A percentile compares a stretch with the other conserved stretches of the same genome.
Evolutionary conservation across 2,329 filamentous ascomycete genomes (phyloP).

Genomic region (Didymella arachidicola): DNA sequence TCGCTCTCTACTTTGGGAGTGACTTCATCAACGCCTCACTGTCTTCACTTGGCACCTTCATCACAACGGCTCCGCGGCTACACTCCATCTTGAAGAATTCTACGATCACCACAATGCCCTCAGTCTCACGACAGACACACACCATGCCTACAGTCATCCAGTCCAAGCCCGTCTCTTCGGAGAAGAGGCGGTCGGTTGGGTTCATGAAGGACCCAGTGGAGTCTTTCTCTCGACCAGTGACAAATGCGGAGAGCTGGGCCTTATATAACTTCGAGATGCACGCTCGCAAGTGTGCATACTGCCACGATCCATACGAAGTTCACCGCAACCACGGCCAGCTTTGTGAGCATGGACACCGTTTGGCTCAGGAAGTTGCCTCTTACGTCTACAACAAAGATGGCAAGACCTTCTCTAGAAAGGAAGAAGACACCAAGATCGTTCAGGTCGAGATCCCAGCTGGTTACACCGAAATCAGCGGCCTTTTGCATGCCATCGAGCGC

Average conservation of each 20-base stretch:
- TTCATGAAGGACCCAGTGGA: slow-evolving; percentile 50
- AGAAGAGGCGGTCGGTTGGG: slow-evolving; percentile 46
- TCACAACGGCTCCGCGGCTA: slow-evolving; percentile 43
- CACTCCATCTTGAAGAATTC: slow-evolving; percentile 46
- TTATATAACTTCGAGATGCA: slow-evolving; percentile 59
- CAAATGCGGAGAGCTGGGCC: slow-evolving; percentile 55
- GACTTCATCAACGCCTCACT: slow-evolving; percentile 40
- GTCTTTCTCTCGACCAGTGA: slow-evolving; percentile 52
- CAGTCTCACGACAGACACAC: slow-evolving; percentile 35
- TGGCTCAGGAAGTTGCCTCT: slow-evolving; percentile 56
- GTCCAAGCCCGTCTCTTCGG: slow-evolving; percentile 37
- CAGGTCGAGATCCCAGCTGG: slow-evolving; percentile 55
- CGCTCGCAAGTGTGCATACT: slow-evolving; percentile 55
- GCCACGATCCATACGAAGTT: slow-evolving; percentile 55
- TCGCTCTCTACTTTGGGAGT: slow-evolving; percentile 33
- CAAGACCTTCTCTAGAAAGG: slow-evolving; percentile 45
- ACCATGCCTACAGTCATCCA: slow-evolving; percentile 49
- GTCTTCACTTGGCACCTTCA: slow-evolving; percentile 32
- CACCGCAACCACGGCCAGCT: slow-evolving; percentile 52
- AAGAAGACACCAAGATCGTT: slow-evolving; percentile 53
- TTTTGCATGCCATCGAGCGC: slow-evolving; percentile 55
- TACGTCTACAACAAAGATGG: slow-evolving; percentile 55
- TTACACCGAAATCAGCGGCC: slow-evolving; percentile 51
- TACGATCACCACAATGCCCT: slow-evolving; percentile 44
- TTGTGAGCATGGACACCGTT: slow-evolving; percentile 53